A percentile compares a stretch with the other conserved stretches of the same genome.
phyloP scores from a whole-genome alignment of 2,329 filamentous ascomycete genomes.

The Penicillium sp. region DNA sequence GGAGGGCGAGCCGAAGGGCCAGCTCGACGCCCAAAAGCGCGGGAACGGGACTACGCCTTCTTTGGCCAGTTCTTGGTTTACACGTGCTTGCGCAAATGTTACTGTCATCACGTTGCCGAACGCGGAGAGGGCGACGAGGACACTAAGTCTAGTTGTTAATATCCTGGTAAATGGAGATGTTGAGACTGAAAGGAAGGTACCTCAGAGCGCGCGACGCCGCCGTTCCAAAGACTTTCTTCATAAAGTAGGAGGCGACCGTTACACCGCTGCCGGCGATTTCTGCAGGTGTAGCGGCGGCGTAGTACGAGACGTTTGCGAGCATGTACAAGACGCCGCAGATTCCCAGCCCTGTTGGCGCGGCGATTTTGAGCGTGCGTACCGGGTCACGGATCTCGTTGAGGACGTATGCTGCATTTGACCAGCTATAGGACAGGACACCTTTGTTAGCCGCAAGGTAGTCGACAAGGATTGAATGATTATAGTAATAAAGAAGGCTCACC shows the following conservation, averaged over 20 bases:
- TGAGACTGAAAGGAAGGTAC: neutral
- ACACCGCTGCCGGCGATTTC: constrained; percentile 8
- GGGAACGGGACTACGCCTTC: constrained; percentile 32
- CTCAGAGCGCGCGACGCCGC: neutral
- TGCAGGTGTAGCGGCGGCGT: neutral
- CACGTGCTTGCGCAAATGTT: constrained; percentile 24
- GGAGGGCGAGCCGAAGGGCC: constrained; percentile 29
- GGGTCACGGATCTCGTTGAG: constrained; percentile 60
- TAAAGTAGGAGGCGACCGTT: constrained; percentile 9
- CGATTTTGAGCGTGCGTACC: constrained; percentile 58
- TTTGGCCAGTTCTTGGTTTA: constrained; percentile 32
- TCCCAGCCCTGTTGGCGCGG: constrained; percentile 57
- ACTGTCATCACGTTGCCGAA: constrained; percentile 30
- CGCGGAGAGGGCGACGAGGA: constrained; percentile 29
- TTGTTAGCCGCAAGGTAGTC: neutral
- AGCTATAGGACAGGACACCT: neutral
- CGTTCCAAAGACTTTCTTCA: constrained; percentile 10
- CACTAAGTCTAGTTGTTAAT: neutral
- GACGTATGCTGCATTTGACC: constrained; percentile 36
- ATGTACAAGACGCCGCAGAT: constrained; percentile 57
- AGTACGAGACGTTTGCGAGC: constrained; percentile 59
- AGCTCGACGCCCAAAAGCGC: constrained; percentile 28
- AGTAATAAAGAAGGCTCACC: no score
- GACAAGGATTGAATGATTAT: no score
- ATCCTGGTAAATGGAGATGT: neutral